These are phyloP conservation scores for Ceratocystis variospora DNA, from an alignment of 2,329 filamentous ascomycete species.

Conservation along the genomic window DNA sequence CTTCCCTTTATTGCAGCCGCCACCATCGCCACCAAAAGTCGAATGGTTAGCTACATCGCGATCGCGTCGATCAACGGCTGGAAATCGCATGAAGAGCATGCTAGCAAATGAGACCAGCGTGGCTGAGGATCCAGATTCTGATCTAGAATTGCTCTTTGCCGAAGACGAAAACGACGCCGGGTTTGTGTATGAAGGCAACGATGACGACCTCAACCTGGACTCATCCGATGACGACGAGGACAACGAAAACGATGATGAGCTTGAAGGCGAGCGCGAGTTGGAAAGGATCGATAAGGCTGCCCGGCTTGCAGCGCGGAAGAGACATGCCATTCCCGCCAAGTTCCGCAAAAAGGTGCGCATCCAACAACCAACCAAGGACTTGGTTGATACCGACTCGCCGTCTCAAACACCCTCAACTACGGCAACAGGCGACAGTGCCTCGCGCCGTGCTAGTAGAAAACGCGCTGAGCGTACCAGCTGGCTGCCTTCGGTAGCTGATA, in stretches of 20 bases:
- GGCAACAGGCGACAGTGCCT: constrained; percentile 26
- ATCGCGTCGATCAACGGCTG: constrained; percentile 64
- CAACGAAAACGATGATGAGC: constrained; percentile 47
- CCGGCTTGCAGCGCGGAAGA: constrained; percentile 55
- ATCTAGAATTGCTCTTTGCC: constrained; percentile 62
- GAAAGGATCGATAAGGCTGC: constrained; percentile 61
- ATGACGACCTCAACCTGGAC: constrained; percentile 69
- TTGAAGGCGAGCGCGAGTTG: constrained; percentile 78
- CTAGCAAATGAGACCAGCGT: constrained; percentile 48
- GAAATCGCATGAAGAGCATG: constrained; percentile 68
- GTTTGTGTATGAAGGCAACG: constrained; percentile 45
- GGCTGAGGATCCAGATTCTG: constrained; percentile 42
- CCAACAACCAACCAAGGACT: constrained; percentile 31
- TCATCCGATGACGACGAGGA: constrained; percentile 76
- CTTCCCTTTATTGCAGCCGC: background rate
- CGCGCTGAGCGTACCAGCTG: constrained; percentile 47
- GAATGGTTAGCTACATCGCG: constrained; percentile 64
- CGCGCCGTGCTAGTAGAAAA: constrained; percentile 38
- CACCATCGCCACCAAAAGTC: constrained; percentile 26
- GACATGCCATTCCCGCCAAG: constrained; percentile 51
- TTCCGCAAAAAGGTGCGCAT: constrained; percentile 68
- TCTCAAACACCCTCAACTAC: constrained; percentile 15
- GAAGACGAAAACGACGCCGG: constrained; percentile 56
- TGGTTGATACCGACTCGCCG: constrained; percentile 27
- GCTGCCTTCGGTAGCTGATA: constrained; percentile 41